Base-by-base conservation (phyloP, 805 yeast species). In the Myxozyma udenii region DNA sequence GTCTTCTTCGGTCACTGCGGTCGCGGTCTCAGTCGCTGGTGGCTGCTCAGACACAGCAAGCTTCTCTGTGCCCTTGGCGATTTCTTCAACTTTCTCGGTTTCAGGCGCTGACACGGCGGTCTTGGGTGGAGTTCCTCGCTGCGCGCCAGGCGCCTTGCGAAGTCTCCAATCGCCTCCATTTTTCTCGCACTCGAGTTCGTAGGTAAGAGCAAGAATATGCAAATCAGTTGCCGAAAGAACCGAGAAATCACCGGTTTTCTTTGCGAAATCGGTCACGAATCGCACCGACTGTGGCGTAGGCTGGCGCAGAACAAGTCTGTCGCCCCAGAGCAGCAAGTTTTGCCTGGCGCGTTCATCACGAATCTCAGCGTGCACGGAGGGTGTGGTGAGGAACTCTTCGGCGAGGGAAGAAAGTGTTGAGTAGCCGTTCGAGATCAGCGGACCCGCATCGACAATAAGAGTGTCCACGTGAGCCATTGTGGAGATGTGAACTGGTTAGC, bases 371-470 rank as follows among this genome's bases (percentile, higher is more conserved):
- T 77, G 80, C 16, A 93, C 98, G 0, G 96, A 90, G 12, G 98
- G 97, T 1, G 97, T 87, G 12, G 97, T 90, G 67, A 75, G 85
- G 64, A 87, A 87, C n/a, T 70, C 68, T 16, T 76, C 68, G 0
- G 95, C 97, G 64, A 77, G 79, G 58, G 78, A 79, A 62, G 83
- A 81, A 41, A 93, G 73, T 19, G 83, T 78, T 2, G 89, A 76
- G 11, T 86, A 87, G 3, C 93, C 76, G 63, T 87, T 95, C 1
- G 95, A 85, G 61, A 93, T 85, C 60, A 93, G 72, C 4, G 98
- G 98, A 45, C 96, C 93, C 2, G 98, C 98, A 77, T 93, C 98
- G 60, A 93, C 75, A 30, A 87, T 86, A 50, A 95, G 73, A 18
- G 52, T 48, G 22, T 42, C 23, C 14, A 48, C 41, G 25, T 32